Evolutionary conservation across 108 stramenopile genomes (phyloP).

Genomic region (Schizochytrium sp.): DNA sequence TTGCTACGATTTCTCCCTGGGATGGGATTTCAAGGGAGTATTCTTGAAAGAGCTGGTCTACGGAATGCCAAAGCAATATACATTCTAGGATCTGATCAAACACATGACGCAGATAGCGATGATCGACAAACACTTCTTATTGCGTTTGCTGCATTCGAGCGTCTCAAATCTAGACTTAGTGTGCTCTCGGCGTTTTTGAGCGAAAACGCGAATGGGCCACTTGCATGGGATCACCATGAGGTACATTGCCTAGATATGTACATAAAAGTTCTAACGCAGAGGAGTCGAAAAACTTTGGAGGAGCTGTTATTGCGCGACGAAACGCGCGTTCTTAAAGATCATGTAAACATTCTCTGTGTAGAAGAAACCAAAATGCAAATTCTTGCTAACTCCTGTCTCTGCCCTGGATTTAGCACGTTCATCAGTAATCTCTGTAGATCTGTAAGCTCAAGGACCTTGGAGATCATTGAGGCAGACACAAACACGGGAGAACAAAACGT

Average conservation of each 20-base stretch:
- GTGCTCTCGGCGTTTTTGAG: too few relatives aligned
- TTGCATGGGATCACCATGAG: too few relatives aligned
- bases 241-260: background rate
- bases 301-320: conserved; percentile 1
- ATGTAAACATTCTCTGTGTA: background rate
- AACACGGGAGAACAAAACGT: background rate
- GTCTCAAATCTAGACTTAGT: background rate
- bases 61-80: background rate
- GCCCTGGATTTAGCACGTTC: conserved; percentile 1
- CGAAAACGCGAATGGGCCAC: background rate
- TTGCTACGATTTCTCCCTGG: background rate
- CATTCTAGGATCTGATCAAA: background rate
- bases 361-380: conserved; percentile 43
- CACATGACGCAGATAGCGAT: background rate
- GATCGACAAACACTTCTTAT: conserved; percentile 25
- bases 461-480: background rate
- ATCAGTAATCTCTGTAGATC: conserved; percentile 13
- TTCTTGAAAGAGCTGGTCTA: background rate
- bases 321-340: background rate
- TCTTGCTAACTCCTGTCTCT: conserved; percentile 14
- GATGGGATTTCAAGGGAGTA: background rate
- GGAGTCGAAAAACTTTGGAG: background rate
- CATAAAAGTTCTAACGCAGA: background rate
- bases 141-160: background rate
- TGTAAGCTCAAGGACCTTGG: background rate